These are phyloP conservation scores for Sporothrix luriei DNA, from an alignment of 2,329 filamentous ascomycete genomes.

Conservation along the genomic window DNA sequence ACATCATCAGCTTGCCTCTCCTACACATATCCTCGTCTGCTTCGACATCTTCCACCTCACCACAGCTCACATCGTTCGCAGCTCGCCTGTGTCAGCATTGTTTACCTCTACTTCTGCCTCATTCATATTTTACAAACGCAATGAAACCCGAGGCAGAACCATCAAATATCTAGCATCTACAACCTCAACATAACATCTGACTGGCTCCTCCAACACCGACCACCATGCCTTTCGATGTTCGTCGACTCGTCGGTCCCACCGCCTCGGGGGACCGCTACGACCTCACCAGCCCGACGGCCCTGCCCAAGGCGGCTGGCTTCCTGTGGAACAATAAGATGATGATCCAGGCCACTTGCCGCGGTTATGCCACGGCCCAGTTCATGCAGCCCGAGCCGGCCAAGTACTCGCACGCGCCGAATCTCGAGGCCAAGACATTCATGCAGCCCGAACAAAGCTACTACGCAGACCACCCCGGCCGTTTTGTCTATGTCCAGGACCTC, in stretches of 20 bases:
- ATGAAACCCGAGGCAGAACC: no score
- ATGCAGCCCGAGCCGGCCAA: conserved; percentile 64
- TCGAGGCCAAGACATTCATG: conserved; percentile 63
- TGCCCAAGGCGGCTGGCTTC: conserved; percentile 60
- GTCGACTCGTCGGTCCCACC: conserved; percentile 45
- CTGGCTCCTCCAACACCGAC: not conserved
- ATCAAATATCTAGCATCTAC: not conserved
- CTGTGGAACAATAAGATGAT: conserved; percentile 65
- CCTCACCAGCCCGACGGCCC: conserved; percentile 56
- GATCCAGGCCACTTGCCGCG: conserved; percentile 61
- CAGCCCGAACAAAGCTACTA: conserved; percentile 64
- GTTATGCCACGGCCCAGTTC: conserved; percentile 61
- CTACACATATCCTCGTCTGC: no score
- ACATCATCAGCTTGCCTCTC: no score
- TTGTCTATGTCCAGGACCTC: conserved; percentile 62
- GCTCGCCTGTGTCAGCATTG: no score
- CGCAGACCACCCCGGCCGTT: conserved; percentile 60
- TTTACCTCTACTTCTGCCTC: no score
- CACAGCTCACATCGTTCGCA: no score
- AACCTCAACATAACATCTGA: not conserved
- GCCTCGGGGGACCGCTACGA: conserved; percentile 58
- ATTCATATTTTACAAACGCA: no score
- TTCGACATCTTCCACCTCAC: no score
- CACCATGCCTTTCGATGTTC: conserved; percentile 24
- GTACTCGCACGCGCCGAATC: conserved; percentile 60